Percentiles rank a stretch among this genome's conserved stretches.
Conservation (phyloP, 202 grass and related monocot genomes). For the Schoenoplectus tabernaemontani region DNA sequence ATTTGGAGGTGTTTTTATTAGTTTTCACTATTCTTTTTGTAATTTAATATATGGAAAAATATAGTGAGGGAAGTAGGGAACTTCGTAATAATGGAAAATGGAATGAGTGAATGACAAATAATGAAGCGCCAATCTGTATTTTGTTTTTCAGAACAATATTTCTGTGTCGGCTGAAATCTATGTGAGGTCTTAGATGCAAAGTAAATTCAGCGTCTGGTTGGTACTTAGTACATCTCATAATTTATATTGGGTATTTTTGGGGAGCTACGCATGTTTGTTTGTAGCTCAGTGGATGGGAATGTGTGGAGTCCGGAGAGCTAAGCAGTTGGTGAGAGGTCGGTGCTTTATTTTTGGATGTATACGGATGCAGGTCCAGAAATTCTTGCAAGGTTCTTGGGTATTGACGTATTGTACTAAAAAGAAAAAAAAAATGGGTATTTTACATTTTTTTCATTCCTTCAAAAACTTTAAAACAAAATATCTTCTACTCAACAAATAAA, state of each 20-base stretch:
- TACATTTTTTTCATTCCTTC: too few relatives aligned
- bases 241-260: background rate
- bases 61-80: background rate
- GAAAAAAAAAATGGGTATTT: background rate
- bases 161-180: background rate
- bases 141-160: background rate
- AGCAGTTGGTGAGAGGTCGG: background rate
- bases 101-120: background rate
- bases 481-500: too few relatives aligned
- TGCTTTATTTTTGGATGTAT: slow-evolving; percentile 23
- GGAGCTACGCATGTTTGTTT: background rate
- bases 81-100: slow-evolving; percentile 2
- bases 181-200: background rate
- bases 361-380: background rate
- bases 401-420: background rate
- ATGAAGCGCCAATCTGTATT: background rate
- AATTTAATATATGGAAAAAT: slow-evolving; percentile 9
- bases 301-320: background rate
- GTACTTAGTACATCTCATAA: background rate
- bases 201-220: background rate
- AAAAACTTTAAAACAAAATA: too few relatives aligned
- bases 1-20: background rate
- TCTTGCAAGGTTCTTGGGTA: background rate
- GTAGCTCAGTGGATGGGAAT: background rate
- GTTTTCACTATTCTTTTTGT: slow-evolving; percentile 20